Conservation (phyloP, 352 stramenopile species). For the Phytophthora agathidicida region DNA sequence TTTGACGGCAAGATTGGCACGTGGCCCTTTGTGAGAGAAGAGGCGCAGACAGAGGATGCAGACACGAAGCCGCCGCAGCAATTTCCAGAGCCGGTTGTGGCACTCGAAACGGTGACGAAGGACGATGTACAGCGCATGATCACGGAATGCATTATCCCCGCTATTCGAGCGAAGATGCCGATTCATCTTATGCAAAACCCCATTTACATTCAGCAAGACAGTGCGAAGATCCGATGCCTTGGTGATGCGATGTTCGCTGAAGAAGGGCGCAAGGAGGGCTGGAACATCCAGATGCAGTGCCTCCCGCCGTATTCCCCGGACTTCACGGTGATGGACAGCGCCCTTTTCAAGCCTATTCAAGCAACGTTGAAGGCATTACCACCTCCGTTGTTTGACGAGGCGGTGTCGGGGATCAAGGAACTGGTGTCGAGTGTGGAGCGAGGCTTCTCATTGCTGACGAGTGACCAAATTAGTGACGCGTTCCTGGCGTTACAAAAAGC, state of each 20-base stretch:
- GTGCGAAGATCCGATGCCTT: slow-evolving; percentile 41
- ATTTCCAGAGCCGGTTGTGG: slow-evolving; percentile 7
- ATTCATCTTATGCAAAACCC: slow-evolving; percentile 34
- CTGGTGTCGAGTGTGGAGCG: slow-evolving; percentile 31
- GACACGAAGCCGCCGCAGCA: slow-evolving; percentile 4
- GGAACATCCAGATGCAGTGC: slow-evolving; percentile 46
- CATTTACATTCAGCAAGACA: slow-evolving; percentile 55
- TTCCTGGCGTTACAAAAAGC: slow-evolving; percentile 50
- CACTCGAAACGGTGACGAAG: slow-evolving; percentile 45
- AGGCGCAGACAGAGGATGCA: not conserved
- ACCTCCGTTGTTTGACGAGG: not conserved
- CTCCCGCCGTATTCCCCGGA: slow-evolving; percentile 50
- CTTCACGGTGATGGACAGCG: slow-evolving; percentile 47
- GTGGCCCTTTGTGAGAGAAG: slow-evolving; percentile 46
- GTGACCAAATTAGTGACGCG: slow-evolving; percentile 41
- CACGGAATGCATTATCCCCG: slow-evolving; percentile 35
- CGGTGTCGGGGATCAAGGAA: slow-evolving; percentile 29
- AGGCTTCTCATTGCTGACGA: slow-evolving; percentile 36
- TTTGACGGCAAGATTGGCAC: slow-evolving; percentile 57
- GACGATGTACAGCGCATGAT: slow-evolving; percentile 54
- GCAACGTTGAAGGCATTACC: slow-evolving; percentile 27
- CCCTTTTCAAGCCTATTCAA: slow-evolving; percentile 40
- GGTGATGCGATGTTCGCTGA: slow-evolving; percentile 39
- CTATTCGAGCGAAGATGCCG: slow-evolving; percentile 41
- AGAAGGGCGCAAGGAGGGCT: slow-evolving; percentile 42